Base-by-base conservation (phyloP, 176 grass and related monocot species). In the Tillandsia leiboldiana region DNA sequence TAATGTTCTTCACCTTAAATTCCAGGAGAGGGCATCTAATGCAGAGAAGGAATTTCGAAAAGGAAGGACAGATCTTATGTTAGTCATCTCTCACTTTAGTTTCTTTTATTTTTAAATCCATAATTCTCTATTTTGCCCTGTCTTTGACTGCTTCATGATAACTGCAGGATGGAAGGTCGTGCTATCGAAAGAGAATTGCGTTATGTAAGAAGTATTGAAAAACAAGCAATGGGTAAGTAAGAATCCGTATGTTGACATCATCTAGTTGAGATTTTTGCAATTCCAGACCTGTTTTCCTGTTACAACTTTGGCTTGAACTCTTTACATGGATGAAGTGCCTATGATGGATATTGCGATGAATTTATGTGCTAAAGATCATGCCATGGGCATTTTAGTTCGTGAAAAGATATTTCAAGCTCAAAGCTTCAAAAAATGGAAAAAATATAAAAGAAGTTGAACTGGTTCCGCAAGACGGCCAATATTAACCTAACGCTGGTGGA, bases 1-100 rank as follows among this genome's bases (percentile, higher is more conserved):
- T 61, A 57, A 57, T 6, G 13, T 15, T 57, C n/a, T 17, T 57
- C 7, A 61, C n/a, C 64, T 65, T 63, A 27, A 14, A 72, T 57
- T 14, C 24, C 67, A 79, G 77, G 77, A 72, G 10, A 48, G 77
- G 63, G 70, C 77, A 13, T 63, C 71, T 12, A 65, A 71, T 79
- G 77, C 77, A 51, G 68, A 79, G 71, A 79, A 62, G 56, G 68
- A 79, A 28, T 79, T 71, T 65, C 48, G 66, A 62, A 79, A 79
- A 61, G 77, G 77, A n/a, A 4, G 70, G 22, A n/a, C n/a, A 13
- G 71, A 68, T 51, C 53, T 79, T 11, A 72, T 52, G 77, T 79
- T 71, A 54, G 50, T 18, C 49, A 78, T 1, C 74, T 50, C 22
- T 71, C 63, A 15, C 59, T 42, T 70, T n/a, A 70, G 1, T n/a